A percentile compares a stretch with the other conserved stretches of the same genome.
Conservation (phyloP, 441 rosid species). For the Sinapis alba region DNA sequence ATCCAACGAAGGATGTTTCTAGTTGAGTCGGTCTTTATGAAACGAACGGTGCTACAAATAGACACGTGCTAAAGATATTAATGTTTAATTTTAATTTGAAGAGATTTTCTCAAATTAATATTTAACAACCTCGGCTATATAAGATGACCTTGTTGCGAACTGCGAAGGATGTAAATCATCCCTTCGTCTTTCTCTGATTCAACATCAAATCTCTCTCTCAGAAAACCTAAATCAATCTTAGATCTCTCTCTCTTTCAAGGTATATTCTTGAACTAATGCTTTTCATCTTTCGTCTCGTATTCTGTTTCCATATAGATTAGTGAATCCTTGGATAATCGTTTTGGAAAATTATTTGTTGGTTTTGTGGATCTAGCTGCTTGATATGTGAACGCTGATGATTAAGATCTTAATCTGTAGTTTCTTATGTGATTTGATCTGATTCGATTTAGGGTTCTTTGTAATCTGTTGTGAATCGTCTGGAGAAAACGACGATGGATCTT, state of each 20-base stretch:
- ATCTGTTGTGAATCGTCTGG: no score
- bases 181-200: not conserved
- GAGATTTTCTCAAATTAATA: not conserved
- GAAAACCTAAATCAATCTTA: not conserved
- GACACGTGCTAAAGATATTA: constrained; percentile 4
- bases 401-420: not conserved
- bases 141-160: not conserved
- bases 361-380: not conserved
- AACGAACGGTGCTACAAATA: not conserved
- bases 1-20: constrained; percentile 18
- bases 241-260: constrained; percentile 21
- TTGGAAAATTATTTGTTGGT: not conserved
- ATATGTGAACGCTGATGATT: not conserved
- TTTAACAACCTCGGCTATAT: constrained; percentile 3
- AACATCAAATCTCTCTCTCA: not conserved
- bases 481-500: not conserved
- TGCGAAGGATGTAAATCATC: not conserved
- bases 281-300: not conserved
- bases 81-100: not conserved
- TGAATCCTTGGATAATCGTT: not conserved
- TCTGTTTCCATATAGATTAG: not conserved
- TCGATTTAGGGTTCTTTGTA: not conserved
- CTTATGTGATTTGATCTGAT: not conserved
- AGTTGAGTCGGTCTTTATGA: constrained; percentile 19
- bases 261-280: not conserved